Conservation (phyloP, 805 yeast genomes). For the Metschnikowia sp. region DNA sequence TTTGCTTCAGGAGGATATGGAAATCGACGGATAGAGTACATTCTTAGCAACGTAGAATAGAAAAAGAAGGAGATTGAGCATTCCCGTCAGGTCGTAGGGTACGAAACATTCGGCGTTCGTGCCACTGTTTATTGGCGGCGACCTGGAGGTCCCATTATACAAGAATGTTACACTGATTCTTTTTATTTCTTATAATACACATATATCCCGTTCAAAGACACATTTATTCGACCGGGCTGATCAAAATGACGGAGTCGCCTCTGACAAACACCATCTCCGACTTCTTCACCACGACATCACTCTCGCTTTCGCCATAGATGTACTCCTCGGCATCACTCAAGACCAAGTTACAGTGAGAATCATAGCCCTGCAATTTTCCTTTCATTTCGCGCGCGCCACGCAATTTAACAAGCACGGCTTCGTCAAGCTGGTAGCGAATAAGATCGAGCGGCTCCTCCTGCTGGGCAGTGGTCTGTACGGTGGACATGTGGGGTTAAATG, state of each 20-base stretch:
- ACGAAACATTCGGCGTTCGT: no score
- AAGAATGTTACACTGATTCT: no score
- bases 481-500: constrained; percentile 24
- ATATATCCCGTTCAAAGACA: not conserved
- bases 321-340: constrained; percentile 90
- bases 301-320: constrained; percentile 52
- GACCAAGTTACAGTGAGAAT: constrained; percentile 94
- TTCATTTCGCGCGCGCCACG: constrained; percentile 92
- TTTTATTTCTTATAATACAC: constrained; percentile 6
- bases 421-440: constrained; percentile 82
- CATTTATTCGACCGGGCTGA: constrained; percentile 42
- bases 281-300: constrained; percentile 47
- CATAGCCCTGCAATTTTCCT: constrained; percentile 91
- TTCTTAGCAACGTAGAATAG: not conserved
- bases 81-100: no score
- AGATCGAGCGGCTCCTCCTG: constrained; percentile 82
- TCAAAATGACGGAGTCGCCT: constrained; percentile 94
- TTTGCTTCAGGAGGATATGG: constrained; percentile 17
- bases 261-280: constrained; percentile 92
- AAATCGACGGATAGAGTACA: constrained; percentile 4
- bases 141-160: no score
- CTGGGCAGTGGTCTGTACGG: constrained; percentile 31
- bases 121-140: no score
- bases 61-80: no score
- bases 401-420: constrained; percentile 78